phyloP scores from a whole-genome alignment of 1,139 yeast genomes.

The Protomyces pachydermus region DNA sequence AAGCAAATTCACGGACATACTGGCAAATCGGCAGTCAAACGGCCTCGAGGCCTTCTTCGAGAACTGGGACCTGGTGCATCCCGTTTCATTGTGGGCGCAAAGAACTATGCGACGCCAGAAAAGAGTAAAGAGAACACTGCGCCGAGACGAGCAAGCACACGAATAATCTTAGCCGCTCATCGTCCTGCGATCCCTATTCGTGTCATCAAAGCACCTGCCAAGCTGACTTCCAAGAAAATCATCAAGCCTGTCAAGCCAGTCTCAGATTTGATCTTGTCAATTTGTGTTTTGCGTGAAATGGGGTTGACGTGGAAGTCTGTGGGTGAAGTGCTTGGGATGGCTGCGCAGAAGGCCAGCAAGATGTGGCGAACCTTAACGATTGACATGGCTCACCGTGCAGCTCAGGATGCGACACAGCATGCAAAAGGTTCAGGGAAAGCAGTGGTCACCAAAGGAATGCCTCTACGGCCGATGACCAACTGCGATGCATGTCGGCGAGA shows the following conservation, averaged over 20 bases:
- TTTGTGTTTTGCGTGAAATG: neutral
- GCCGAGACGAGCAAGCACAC: neutral
- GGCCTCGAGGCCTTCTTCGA: conserved; percentile 10
- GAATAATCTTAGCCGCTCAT: neutral
- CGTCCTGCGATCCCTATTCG: neutral
- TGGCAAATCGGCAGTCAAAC: neutral
- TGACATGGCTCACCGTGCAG: neutral
- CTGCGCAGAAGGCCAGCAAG: neutral
- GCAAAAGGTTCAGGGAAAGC: neutral
- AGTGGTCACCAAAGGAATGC: neutral
- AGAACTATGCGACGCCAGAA: conserved; percentile 24
- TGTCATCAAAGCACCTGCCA: neutral
- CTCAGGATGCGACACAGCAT: neutral
- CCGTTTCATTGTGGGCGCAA: conserved; percentile 15
- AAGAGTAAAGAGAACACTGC: neutral
- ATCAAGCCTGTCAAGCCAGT: neutral
- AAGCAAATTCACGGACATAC: neutral
- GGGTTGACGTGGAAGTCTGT: neutral
- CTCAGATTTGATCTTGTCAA: neutral
- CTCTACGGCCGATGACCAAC: neutral
- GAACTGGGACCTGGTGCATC: conserved; percentile 22
- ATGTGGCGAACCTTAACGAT: neutral
- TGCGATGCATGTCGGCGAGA: neutral
- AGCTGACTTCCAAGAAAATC: neutral
- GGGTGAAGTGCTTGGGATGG: neutral